Percentiles rank a stretch among this genome's conserved stretches.
Conservation (phyloP, 2,329 filamentous ascomycete genomes). For the Nannizziopsis barbatae region DNA sequence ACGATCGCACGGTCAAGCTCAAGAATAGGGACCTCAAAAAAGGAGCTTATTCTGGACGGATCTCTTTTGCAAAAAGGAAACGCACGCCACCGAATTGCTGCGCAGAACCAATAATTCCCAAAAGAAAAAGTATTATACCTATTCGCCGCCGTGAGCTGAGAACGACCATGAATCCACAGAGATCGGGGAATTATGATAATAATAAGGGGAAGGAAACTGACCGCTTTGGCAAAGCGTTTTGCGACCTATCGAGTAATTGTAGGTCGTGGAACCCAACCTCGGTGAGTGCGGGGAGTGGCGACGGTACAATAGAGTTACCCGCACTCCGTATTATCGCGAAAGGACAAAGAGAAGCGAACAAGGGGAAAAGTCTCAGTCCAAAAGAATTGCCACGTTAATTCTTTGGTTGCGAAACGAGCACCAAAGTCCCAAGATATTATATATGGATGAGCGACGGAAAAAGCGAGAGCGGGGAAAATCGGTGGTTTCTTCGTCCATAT, state of each 20-base stretch:
- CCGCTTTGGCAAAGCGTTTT: conserved; percentile 11
- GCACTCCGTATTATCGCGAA: conserved; percentile 6
- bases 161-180: not conserved
- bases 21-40: not conserved
- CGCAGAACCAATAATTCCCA: not conserved
- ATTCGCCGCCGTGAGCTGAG: not conserved
- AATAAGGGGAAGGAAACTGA: not conserved
- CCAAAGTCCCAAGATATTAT: not conserved
- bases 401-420: not conserved
- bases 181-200: not conserved
- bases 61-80: not conserved
- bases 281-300: conserved; percentile 13
- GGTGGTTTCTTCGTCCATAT: not conserved
- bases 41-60: not conserved
- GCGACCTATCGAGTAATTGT: conserved; percentile 12
- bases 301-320: conserved; percentile 12
- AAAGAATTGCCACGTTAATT: conserved; percentile 4
- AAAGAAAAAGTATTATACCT: not conserved
- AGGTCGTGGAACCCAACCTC: conserved; percentile 5
- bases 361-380: conserved; percentile 2
- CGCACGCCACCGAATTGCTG: not conserved
- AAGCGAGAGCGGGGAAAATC: not conserved
- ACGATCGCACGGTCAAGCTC: conserved; percentile 13
- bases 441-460: not conserved
- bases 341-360: conserved; percentile 6